Percentiles rank a stretch among this genome's conserved stretches.
These are phyloP conservation scores for Begonia loranthoides DNA, from an alignment of 306 rosid genomes.

Conservation along the genomic window DNA sequence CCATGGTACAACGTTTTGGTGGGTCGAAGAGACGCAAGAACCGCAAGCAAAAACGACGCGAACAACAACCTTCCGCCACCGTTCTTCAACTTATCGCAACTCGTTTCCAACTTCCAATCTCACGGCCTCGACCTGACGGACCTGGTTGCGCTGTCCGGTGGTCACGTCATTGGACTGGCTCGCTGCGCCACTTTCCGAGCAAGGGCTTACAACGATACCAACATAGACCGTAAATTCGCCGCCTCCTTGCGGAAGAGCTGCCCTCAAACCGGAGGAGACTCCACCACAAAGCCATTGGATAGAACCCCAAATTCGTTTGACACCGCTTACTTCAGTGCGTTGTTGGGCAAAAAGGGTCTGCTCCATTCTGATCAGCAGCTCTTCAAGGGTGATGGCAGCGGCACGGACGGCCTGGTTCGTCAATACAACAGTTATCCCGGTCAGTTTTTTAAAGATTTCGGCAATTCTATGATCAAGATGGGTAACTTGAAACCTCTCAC, in stretches of 20 bases:
- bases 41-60: slow-evolving; percentile 12
- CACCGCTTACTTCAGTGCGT: slow-evolving; percentile 16
- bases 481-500: slow-evolving; percentile 25
- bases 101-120: slow-evolving; percentile 21
- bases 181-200: slow-evolving; percentile 13
- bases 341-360: slow-evolving; percentile 15
- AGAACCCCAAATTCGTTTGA: slow-evolving; percentile 3
- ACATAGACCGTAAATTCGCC: slow-evolving; percentile 16
- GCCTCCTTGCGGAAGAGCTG: slow-evolving; percentile 4
- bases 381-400: slow-evolving; percentile 13
- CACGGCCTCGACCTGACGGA: slow-evolving; percentile 22
- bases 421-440: neutral
- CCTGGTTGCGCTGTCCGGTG: slow-evolving; percentile 19
- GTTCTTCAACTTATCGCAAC: slow-evolving; percentile 16
- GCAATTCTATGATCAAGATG: slow-evolving; percentile 25
- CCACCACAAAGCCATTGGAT: slow-evolving; percentile 10
- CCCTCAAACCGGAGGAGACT: slow-evolving; percentile 16
- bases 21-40: slow-evolving; percentile 31
- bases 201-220: slow-evolving; percentile 22
- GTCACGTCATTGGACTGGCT: slow-evolving; percentile 21
- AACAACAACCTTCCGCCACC: slow-evolving; percentile 18
- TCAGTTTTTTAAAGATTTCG: slow-evolving; percentile 10
- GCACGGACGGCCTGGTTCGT: slow-evolving; percentile 14
- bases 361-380: slow-evolving; percentile 30
- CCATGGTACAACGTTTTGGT: slow-evolving; percentile 10